These are phyloP conservation scores for Quercus rubra DNA, from an alignment of 306 rosid species.

Conservation along the genomic window DNA sequence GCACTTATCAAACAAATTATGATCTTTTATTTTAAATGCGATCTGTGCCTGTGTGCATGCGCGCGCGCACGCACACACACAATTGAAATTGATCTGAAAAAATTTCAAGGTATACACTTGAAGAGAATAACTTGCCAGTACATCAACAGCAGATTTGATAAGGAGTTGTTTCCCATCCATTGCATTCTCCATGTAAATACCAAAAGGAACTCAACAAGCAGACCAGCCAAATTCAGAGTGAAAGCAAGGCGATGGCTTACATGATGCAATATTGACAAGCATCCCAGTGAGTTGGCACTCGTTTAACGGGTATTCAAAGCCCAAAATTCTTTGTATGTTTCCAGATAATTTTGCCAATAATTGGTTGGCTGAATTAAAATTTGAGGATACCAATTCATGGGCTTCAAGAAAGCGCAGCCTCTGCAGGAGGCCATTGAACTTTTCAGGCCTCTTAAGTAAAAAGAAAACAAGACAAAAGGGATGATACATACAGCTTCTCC, in stretches of 20 bases:
- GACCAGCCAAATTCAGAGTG: constrained; percentile 40
- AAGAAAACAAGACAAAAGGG: constrained; percentile 11
- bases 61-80: neutral
- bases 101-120: constrained; percentile 15
- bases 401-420: constrained; percentile 58
- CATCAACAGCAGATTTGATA: constrained; percentile 54
- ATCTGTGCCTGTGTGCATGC: neutral
- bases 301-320: constrained; percentile 36
- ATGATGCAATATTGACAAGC: too few relatives aligned
- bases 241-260: constrained; percentile 31
- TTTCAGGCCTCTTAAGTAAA: constrained; percentile 56
- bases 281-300: constrained; percentile 47
- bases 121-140: constrained; percentile 49
- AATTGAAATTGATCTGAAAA: constrained; percentile 8
- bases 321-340: constrained; percentile 44
- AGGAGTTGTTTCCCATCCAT: constrained; percentile 73
- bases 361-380: constrained; percentile 38
- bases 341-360: constrained; percentile 44
- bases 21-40: neutral
- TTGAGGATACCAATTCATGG: constrained; percentile 42
- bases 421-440: constrained; percentile 61
- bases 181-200: constrained; percentile 68
- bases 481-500: constrained; percentile 22
- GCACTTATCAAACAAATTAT: constrained; percentile 3
- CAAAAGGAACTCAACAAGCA: constrained; percentile 65